Percentiles rank a stretch among this genome's conserved stretches.
Evolutionary conservation across 1,139 yeast species (phyloP).

Genomic region (Candida glucosophila): DNA sequence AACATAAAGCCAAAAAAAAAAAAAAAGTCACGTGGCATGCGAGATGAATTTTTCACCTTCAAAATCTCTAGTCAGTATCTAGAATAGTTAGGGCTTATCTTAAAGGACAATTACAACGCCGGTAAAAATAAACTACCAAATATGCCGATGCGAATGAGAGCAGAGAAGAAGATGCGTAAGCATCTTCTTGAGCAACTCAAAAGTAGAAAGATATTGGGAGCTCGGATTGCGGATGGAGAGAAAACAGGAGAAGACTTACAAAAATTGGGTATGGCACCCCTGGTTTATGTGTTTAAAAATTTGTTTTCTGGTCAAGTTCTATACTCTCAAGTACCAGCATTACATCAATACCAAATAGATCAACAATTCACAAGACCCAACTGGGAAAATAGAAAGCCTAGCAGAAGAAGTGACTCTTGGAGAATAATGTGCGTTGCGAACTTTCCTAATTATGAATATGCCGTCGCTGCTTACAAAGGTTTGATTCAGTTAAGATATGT

Average conservation of each 20-base stretch:
- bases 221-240: conserved; percentile 35
- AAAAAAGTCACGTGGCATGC: no score
- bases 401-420: conserved; percentile 81
- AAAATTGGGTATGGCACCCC: conserved; percentile 54
- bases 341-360: conserved; percentile 63
- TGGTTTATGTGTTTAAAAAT: conserved; percentile 75
- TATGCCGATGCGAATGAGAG: conserved; percentile 38
- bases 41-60: no score
- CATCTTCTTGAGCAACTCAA: conserved; percentile 40
- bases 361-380: conserved; percentile 69
- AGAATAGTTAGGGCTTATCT: no score
- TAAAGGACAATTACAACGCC: no score
- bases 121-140: no score
- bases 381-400: conserved; percentile 83
- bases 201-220: conserved; percentile 35
- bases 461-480: conserved; percentile 68
- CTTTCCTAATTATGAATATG: conserved; percentile 53
- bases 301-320: conserved; percentile 83
- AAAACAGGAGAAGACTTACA: conserved; percentile 25
- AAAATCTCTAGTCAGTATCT: no score
- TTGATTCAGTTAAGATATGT: conserved; percentile 64
- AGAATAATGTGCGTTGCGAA: conserved; percentile 82
- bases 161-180: conserved; percentile 44
- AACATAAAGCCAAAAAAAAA: no score
- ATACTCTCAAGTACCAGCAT: conserved; percentile 76